Conservation (phyloP, 2,329 filamentous ascomycete species). For the Aspergillus costaricaensis region DNA sequence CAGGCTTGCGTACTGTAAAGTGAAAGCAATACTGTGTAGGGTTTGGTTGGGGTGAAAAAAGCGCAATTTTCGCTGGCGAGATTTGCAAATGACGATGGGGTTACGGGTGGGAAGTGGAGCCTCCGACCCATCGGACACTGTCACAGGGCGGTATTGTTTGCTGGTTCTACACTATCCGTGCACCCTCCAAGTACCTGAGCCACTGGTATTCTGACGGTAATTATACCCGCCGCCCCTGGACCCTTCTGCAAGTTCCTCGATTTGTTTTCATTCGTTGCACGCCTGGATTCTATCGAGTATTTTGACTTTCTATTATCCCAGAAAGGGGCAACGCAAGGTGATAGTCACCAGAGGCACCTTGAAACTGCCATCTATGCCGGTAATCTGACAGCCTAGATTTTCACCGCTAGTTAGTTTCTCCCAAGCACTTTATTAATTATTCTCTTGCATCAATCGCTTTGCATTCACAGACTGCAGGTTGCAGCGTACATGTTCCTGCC, state of each 20-base stretch:
- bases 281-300: background rate
- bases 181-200: background rate
- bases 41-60: background rate
- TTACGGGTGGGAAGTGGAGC: background rate
- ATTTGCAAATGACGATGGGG: background rate
- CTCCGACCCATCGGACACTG: background rate
- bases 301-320: background rate
- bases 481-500: background rate
- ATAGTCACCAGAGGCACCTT: background rate
- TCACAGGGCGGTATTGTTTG: background rate
- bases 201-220: conserved; percentile 12
- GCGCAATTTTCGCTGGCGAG: background rate
- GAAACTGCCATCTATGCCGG: conserved; percentile 4
- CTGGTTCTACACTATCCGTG: background rate
- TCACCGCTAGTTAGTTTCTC: conserved; percentile 1
- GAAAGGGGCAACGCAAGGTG: conserved; percentile 13
- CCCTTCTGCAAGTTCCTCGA: background rate
- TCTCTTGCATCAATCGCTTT: background rate
- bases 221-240: conserved; percentile 15
- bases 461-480: background rate
- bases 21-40: background rate
- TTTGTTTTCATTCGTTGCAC: background rate
- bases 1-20: background rate
- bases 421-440: background rate
- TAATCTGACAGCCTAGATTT: background rate